Evolutionary conservation across 2,329 filamentous ascomycete genomes (phyloP), one percentile per base, ranked within the genome.

Genomic region (Alternaria sp.): DNA sequence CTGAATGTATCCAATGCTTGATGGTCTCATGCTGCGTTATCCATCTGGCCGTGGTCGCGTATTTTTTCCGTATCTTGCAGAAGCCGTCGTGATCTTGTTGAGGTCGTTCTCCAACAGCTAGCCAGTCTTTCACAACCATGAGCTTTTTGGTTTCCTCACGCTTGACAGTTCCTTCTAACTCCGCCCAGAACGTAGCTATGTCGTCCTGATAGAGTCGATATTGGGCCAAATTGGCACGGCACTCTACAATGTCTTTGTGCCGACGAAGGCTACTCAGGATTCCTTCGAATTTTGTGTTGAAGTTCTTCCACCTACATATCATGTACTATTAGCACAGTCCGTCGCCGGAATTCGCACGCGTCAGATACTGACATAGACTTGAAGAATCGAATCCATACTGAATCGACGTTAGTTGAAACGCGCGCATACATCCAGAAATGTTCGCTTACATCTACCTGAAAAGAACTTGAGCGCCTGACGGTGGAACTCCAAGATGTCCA

Each of bases 11-110:
- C 33, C 33, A 37, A 37, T 37, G 33, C 5, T 37, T 37, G 7
- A 37, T 37, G 7, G 8, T 37, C 0, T 37, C 33, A 15, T 37
- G 33, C 33, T 37, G 33, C 9, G 33, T 37, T 10, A 37, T 1
- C 33, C 33, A 37, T 4, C 1, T 37, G 33, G 33, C 4, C n/a
- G 33, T 37, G 33, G 33, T 37, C 8, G 33, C 15, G 33, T 15
- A 37, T 5, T 37, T 15, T 0, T 0, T 37, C 4, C 33, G 33
- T 37, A n/a, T 37, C 7, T 37, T 37, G 33, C 33, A n/a, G 33
- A 5, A 37, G 33, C 33, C 9, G 0, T 37, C 33, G 3, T 37
- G 33, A 5, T 37, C 33, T 15, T n/a, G 0, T 0, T 0, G 33
- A 37, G 33, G 8, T 37, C 1, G 0, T 0, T 37, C 33, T 10